Percentiles rank a stretch among this genome's conserved stretches.
These are phyloP conservation scores for Setaria viridis DNA, from an alignment of 202 grass and related monocot species.

Conservation along the genomic window DNA sequence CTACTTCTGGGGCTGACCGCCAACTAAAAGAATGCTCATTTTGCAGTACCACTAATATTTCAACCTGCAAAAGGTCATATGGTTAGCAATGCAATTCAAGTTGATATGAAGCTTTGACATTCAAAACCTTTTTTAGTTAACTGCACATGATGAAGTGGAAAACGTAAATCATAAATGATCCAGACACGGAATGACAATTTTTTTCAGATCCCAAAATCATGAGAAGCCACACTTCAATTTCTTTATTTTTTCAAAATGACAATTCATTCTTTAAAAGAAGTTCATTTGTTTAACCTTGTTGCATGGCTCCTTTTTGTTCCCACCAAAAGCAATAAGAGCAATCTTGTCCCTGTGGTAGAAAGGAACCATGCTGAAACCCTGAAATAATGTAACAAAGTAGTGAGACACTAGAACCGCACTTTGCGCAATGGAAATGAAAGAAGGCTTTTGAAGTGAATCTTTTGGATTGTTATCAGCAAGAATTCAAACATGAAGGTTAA, in stretches of 20 bases:
- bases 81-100: slow-evolving; percentile 12
- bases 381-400: slow-evolving; percentile 31
- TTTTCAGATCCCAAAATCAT: neutral
- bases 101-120: slow-evolving; percentile 20
- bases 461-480: neutral
- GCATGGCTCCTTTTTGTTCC: slow-evolving; percentile 86
- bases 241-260: slow-evolving; percentile 12
- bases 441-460: neutral
- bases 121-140: slow-evolving; percentile 30
- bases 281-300: slow-evolving; percentile 64
- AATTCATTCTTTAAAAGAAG: slow-evolving; percentile 26
- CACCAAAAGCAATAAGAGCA: slow-evolving; percentile 95
- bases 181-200: slow-evolving; percentile 7
- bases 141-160: neutral
- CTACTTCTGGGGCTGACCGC: slow-evolving; percentile 86
- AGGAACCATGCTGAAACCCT: slow-evolving; percentile 96
- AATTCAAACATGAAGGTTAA: neutral
- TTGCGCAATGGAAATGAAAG: neutral
- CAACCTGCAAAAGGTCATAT: slow-evolving; percentile 66
- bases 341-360: slow-evolving; percentile 87
- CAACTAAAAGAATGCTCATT: slow-evolving; percentile 84
- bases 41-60: slow-evolving; percentile 79
- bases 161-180: neutral
- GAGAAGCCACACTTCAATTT: neutral
- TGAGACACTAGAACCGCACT: neutral